Base-by-base conservation (phyloP, 1,139 yeast species). In the Meyerozyma athensensis region DNA sequence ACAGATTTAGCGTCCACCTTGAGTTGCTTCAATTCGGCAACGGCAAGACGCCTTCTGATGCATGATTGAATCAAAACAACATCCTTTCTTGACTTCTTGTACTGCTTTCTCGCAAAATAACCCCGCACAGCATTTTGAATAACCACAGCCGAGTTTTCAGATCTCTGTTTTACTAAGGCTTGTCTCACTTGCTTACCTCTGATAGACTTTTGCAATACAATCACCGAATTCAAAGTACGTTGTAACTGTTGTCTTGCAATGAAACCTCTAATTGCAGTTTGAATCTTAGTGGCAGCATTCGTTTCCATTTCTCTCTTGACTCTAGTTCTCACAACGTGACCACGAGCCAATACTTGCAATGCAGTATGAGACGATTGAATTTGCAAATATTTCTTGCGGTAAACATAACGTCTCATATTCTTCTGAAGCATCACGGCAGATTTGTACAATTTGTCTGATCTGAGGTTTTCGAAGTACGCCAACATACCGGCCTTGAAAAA, bases 401-500 rank as follows among this genome's bases (percentile, higher is more conserved):
- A 77, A 51, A 74, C 70, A 31, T 74, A 65, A 60, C 77, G 84
- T 54, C 86, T 79, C 56, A 90, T 68, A 51, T 86, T 79, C 75
- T 87, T 89, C 65, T 92, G 98, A 47, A 92, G 83, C 63, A 84
- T 67, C 18, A 81, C 81, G 3, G 96, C 96, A 38, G 95, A 82
- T 40, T 66, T 75, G 54, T 76, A 76, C 46, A 89, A 74, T 51
- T 87, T 85, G 49, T 83, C 87, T 19, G 87, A 66, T 59, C 97
- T 80, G 52, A 84, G 65, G 49, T 87, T 87, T 63, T 92, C 98
- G 47, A 92, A 76, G 48, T 82, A 83, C 14, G 97, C 98, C 55
- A 92, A 73, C 72, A 92, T 87, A 53, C 98, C 98, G 26, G 97
- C 95, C 59, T 90, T 89, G 72, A 92, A 92, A 63, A 92, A 92